Base-by-base conservation (phyloP, 176 grass and related monocot species). In the Bolboschoenus planiculmis region DNA sequence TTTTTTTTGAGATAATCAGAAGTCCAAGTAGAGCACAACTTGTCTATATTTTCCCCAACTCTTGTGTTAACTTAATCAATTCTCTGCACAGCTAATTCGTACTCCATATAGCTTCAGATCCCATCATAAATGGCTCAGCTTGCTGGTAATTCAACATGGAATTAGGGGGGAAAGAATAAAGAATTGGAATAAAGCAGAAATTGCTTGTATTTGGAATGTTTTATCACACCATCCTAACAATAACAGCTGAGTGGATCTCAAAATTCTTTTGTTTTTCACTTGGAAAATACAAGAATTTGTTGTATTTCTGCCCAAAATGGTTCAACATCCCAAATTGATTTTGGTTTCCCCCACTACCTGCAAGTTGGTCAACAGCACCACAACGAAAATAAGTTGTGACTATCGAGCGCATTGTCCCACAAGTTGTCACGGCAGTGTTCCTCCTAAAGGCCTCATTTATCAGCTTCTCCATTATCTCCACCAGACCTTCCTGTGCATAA, bases 391-490 rank as follows among this genome's bases (percentile, higher is more conserved):
- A 99, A 82, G 86, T 86, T 29, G 91, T 43, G 90, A 89, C 85
- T 56, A 99, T 85, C 8, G 86, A 89, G 0, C 60, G 84, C 93
- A 99, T 90, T 18, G 91, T 84, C 0, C 84, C 86, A 0, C 16
- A n/a, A 39, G 93, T 86, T 26, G 18, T 90, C 37, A 99, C 91
- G 35, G 74, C 78, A 15, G 78, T 90, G 57, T 93, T 88, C 40
- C 5, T 89, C 7, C 87, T 59, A 33, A 99, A 81, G 72, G 92
- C 92, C 61, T 95, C 87, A 40, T 62, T 51, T 24, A 99, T 99
- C n/a, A 78, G 44, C 77, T 29, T 67, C 72, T 99, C 93, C 96
- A 99, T 95, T 65, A 78, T 60, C 23, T 99, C 89, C 67, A 95
- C 36, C 78, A 95, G 74, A 10, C 89, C 90, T 43, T 95, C 92